Evolutionary conservation across 495 filamentous ascomycete species (phyloP).

Genomic region (Hypoxylon lenormandii): DNA sequence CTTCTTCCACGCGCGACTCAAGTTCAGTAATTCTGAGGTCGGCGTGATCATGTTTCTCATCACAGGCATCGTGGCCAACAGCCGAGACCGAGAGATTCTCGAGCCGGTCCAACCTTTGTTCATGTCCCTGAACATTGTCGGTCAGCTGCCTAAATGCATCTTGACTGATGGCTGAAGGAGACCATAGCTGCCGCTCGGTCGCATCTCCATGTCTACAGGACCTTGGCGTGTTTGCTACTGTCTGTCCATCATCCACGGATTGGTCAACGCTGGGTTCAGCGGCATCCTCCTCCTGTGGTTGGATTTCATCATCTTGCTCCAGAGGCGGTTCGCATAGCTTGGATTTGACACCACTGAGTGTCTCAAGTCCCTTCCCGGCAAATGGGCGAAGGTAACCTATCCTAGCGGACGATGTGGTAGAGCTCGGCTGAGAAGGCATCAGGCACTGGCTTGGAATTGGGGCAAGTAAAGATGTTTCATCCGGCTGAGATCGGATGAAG

Average conservation of each 20-base stretch:
- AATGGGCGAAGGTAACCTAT: slow-evolving; percentile 62
- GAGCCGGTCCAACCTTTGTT: slow-evolving; percentile 68
- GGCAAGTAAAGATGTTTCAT: slow-evolving; percentile 52
- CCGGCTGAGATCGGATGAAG: slow-evolving; percentile 55
- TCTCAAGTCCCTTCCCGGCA: slow-evolving; percentile 60
- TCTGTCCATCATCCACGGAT: slow-evolving; percentile 41
- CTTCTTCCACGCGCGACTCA: slow-evolving; percentile 70
- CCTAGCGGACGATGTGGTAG: slow-evolving; percentile 60
- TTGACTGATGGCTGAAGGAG: slow-evolving; percentile 35
- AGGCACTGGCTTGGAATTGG: slow-evolving; percentile 66
- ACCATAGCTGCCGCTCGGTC: slow-evolving; percentile 39
- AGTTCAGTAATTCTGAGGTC: slow-evolving; percentile 71
- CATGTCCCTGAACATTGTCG: slow-evolving; percentile 61
- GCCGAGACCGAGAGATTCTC: slow-evolving; percentile 72
- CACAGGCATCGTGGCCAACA: slow-evolving; percentile 67
- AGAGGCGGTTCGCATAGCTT: slow-evolving; percentile 49
- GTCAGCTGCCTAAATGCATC: slow-evolving; percentile 53
- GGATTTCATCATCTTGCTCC: slow-evolving; percentile 35
- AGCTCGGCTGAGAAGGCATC: slow-evolving; percentile 61
- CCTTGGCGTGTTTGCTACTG: slow-evolving; percentile 47
- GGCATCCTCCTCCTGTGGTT: slow-evolving; percentile 42
- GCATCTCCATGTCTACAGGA: slow-evolving; percentile 45
- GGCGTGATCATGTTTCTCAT: slow-evolving; percentile 68
- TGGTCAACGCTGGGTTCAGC: slow-evolving; percentile 29
- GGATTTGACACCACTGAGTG: slow-evolving; percentile 57